Base-by-base conservation (phyloP, 108 stramenopile species). In the Fistulifera solaris region DNA sequence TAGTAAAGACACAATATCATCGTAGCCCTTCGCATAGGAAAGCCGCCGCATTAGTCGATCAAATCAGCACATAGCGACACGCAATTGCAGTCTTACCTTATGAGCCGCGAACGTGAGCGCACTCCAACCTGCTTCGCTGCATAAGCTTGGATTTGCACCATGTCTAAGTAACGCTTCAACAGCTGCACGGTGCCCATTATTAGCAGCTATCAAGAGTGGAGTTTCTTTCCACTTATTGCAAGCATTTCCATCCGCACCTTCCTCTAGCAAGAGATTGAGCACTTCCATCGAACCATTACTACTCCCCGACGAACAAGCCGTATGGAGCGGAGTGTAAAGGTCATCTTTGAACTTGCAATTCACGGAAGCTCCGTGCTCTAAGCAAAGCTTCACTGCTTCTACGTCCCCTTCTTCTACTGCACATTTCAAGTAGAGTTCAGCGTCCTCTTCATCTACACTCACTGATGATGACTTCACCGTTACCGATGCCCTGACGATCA, bases 261-360 rank as follows among this genome's bases (percentile, higher is more conserved):
- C 61, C 56, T 86, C 78, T 22, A 93, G 56, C 38, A 93, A 54
- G 10, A 93, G 68, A 27, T 86, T 67, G 13, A 93, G 65, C 3
- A 93, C 90, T 35, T 85, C 77, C 64, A 87, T 70, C 31, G 62
- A 62, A 11, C 67, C 62, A 21, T 63, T 72, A 23, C 57, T 45
- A 15, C 56, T 70, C 50, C 68, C 67, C 23, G 78, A 77, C 46
- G 84, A 83, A 61, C 90, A 93, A 28, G 86, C 86, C 18, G 86
- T 93, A 57, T 93, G 90, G 14, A 92, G 56, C 3, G 90, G 90
- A 8, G 90, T 92, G 67, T 92, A 92, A 63, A 87, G 69, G 62
- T 92, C 90, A 76, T 92, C 90, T 61, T 92, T 92, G 68, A 92
- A 92, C 59, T 92, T 83, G 61, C 90, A 92, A 59, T 88, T 92